A percentile compares a stretch with the other conserved stretches of the same genome.
phyloP scores from a whole-genome alignment of 495 filamentous ascomycete genomes.

The Penicillium ucsense region DNA sequence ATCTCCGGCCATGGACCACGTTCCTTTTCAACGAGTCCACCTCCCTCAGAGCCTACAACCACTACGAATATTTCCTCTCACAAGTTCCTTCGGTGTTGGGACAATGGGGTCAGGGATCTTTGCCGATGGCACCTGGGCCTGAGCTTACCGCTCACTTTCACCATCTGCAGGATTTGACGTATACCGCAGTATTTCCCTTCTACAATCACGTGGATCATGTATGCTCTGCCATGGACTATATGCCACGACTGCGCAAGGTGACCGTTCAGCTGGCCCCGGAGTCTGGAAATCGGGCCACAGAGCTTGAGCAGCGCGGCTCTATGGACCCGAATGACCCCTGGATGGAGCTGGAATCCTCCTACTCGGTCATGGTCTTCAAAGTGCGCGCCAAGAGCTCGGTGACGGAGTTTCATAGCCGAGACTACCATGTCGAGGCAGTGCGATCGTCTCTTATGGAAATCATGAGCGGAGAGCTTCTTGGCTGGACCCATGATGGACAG shows the following conservation, averaged over 20 bases:
- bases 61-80: constrained; percentile 36
- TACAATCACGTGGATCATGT: constrained; percentile 35
- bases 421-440: constrained; percentile 23
- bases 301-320: constrained; percentile 30
- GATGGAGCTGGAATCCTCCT: constrained; percentile 35
- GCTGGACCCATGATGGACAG: constrained; percentile 20
- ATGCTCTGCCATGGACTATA: constrained; percentile 17
- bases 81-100: constrained; percentile 26
- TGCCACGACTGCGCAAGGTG: constrained; percentile 20
- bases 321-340: constrained; percentile 35
- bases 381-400: constrained; percentile 17
- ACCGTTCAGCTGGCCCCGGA: constrained; percentile 26
- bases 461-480: constrained; percentile 14
- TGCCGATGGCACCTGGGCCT: neutral
- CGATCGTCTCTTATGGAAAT: constrained; percentile 17
- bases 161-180: constrained; percentile 23
- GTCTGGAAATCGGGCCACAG: constrained; percentile 20
- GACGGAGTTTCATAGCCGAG: constrained; percentile 17
- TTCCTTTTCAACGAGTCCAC: constrained; percentile 33
- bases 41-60: constrained; percentile 32
- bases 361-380: constrained; percentile 26
- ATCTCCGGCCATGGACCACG: constrained; percentile 23
- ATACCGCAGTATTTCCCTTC: constrained; percentile 36
- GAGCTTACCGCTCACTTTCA: constrained; percentile 8
- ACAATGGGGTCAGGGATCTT: constrained; percentile 18